Conservation (phyloP, 2,329 filamentous ascomycete species). For the Phialocephala sp. region DNA sequence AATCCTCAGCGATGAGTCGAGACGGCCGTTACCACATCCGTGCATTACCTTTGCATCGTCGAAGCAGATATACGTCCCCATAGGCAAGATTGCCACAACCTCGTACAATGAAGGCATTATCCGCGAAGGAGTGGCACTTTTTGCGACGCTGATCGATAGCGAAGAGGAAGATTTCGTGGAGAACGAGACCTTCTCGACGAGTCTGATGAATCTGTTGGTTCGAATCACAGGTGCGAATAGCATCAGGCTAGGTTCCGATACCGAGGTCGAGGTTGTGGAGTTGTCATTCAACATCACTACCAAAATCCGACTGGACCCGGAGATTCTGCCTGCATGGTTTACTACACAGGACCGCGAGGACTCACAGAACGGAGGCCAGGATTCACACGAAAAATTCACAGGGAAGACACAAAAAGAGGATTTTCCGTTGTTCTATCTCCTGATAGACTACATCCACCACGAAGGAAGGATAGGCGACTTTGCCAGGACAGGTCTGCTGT, state of each 20-base stretch:
- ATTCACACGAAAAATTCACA: slow-evolving; percentile 72
- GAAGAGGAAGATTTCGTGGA: slow-evolving; percentile 96
- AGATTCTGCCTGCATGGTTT: slow-evolving; percentile 92
- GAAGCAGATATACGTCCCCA: slow-evolving; percentile 86
- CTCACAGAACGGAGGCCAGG: slow-evolving; percentile 43
- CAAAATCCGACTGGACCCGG: slow-evolving; percentile 89
- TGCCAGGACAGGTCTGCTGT: slow-evolving; percentile 89
- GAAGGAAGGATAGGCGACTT: slow-evolving; percentile 96
- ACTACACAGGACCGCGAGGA: slow-evolving; percentile 57
- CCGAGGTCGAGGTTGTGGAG: slow-evolving; percentile 88
- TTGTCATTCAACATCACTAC: slow-evolving; percentile 94
- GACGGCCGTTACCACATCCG: slow-evolving; percentile 85
- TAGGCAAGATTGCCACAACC: slow-evolving; percentile 86
- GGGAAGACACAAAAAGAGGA: slow-evolving; percentile 88
- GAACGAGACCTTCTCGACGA: slow-evolving; percentile 82
- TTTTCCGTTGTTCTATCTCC: slow-evolving; percentile 92
- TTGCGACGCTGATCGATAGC: slow-evolving; percentile 91
- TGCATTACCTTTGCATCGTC: slow-evolving; percentile 87
- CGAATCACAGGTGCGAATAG: slow-evolving; percentile 77
- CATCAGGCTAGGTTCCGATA: slow-evolving; percentile 76
- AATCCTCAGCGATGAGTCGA: slow-evolving; percentile 87
- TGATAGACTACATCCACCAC: slow-evolving; percentile 96
- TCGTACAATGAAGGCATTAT: slow-evolving; percentile 87
- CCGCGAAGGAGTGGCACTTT: slow-evolving; percentile 82
- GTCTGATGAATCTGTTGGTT: slow-evolving; percentile 84